Evolutionary conservation across 108 stramenopile species (phyloP), one percentile per base, ranked within the genome.

Genomic region (Nannochloropsis gaditana): DNA sequence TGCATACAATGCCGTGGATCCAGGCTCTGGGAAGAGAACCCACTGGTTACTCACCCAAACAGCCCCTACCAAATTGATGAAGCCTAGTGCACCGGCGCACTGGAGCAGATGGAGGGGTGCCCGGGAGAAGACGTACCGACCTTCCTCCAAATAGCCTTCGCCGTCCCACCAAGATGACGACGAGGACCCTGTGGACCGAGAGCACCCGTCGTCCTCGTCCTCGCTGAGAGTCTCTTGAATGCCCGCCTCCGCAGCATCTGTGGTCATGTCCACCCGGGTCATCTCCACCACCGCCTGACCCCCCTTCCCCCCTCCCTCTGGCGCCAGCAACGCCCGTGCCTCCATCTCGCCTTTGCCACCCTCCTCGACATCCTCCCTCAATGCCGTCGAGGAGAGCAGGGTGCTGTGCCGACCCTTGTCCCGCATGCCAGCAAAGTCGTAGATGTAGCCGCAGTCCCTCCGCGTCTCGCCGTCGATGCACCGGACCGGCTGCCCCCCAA

Each of bases 11-110:
- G n/a, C 59, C 15, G 59, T 73, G 59, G 59, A 73, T 73, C 5
- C 59, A n/a, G 59, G 59, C 59, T 73, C 59, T n/a, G 59, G 4
- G n/a, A 73, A 73, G 15, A n/a, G 59, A 73, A 73, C 59, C 59
- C 59, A 73, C 8, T 73, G 59, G 19, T 73, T n/a, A n/a, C 59
- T 73, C 2, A 8, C 59, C 59, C 59, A 73, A n/a, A 73, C n/a
- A 8, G 59, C 59, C 15, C 59, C 59, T n/a, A 73, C 59, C 4
- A 73, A n/a, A 73, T 73, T 73, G 59, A 73, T 73, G 59, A 73
- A n/a, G 15, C 59, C 59, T 73, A 73, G n/a, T 15, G 59, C 59
- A 73, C 59, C 59, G 19, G 59, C 15, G 59, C 15, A n/a, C n/a
- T 73, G 59, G 8, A 73, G 59, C 19, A 73, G 59, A n/a, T 73